Conservation (phyloP, 2,329 filamentous ascomycete genomes). For the Xylariaceae sp. region DNA sequence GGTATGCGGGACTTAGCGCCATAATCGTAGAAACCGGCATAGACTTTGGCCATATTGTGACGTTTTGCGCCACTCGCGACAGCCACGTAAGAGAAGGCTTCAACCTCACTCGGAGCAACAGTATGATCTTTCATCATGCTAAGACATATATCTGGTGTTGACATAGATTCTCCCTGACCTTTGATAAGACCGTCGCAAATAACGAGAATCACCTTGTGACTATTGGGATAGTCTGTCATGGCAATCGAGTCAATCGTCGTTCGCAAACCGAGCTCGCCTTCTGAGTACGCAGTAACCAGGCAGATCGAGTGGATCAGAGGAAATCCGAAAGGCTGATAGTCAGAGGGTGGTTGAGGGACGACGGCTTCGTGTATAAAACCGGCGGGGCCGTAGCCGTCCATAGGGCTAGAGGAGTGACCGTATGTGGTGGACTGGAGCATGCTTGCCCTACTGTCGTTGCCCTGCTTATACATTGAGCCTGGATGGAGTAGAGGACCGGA, state of each 20-base stretch:
- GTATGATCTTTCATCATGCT: slow-evolving; percentile 94
- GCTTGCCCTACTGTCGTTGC: slow-evolving; percentile 62
- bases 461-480: slow-evolving; percentile 67
- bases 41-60: slow-evolving; percentile 99
- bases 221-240: slow-evolving; percentile 98
- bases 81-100: slow-evolving; percentile 92
- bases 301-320: slow-evolving; percentile 92
- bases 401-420: slow-evolving; percentile 49
- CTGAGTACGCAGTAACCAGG: slow-evolving; percentile 93
- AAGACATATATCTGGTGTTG: slow-evolving; percentile 86
- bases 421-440: slow-evolving; percentile 62
- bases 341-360: slow-evolving; percentile 90
- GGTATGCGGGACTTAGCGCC: slow-evolving; percentile 78
- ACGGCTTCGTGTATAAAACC: slow-evolving; percentile 97
- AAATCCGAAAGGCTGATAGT: slow-evolving; percentile 97
- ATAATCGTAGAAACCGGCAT: slow-evolving; percentile 97
- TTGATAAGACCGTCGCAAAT: slow-evolving; percentile 98
- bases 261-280: slow-evolving; percentile 87
- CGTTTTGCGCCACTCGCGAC: slow-evolving; percentile 94
- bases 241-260: slow-evolving; percentile 95
- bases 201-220: slow-evolving; percentile 94
- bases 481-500: slow-evolving; percentile 70
- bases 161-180: slow-evolving; percentile 80
- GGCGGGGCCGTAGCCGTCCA: slow-evolving; percentile 74
- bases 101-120: slow-evolving; percentile 74